Base-by-base conservation (phyloP, 305 asterid species). In the Rubia balearica region DNA sequence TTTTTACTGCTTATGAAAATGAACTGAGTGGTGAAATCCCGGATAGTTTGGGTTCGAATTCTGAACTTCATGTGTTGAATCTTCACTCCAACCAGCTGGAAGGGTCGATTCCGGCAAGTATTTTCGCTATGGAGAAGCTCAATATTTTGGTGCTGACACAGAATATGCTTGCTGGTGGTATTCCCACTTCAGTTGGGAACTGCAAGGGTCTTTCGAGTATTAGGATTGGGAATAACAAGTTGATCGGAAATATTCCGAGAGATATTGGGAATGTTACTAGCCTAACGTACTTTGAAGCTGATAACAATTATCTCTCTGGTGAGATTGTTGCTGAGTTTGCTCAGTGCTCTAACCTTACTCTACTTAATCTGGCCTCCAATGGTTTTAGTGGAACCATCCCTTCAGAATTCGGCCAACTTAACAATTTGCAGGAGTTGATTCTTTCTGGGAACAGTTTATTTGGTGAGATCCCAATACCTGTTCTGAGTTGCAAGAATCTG, bases 211-310 rank as follows among this genome's bases (percentile, higher is more conserved):
- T 94, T 65, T 89, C 98, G 0, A 94, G 89, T 74, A 73, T 94
- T 72, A 78, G 99, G 73, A 88, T 94, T 55, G 98, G 99, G 73
- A 73, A 94, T 64, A 94, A 94, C 83, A 73, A 76, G 70, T 74
- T 94, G 81, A 79, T 74, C 24, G 99, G 98, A 30, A 80, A 74
- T 53, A 79, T 94, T 75, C 99, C 99, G 27, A 80, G 71, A 69
- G 86, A 83, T 41, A 79, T 94, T 68, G 98, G 99, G 42, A 85
- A 94, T 70, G 69, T 94, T 36, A 87, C 90, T 36, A 82, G 99
- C 85, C 95, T 94, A 66, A 85, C 97, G 42, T 94, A 94, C 73
- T 94, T 94, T 78, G 99, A 94, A 77, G 99, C 95, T 0, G 93
- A 87, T 73, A 83, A 85, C 43, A 94, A 94, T 77, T 74, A 79